These are phyloP conservation scores for Pholiota adiposa DNA, from an alignment of 1,284 basidiomycete genomes.

Conservation along the genomic window DNA sequence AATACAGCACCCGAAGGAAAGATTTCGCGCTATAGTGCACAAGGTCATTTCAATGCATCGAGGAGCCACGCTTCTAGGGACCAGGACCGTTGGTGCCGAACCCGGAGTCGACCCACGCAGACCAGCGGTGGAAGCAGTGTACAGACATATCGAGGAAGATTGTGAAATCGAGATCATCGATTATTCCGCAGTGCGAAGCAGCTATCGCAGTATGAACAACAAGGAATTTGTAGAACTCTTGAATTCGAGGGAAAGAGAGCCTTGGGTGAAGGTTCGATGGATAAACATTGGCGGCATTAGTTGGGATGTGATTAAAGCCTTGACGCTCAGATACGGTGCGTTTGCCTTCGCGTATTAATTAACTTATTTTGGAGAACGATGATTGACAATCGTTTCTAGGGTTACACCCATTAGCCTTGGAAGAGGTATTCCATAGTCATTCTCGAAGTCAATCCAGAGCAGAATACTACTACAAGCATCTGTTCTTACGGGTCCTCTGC, in stretches of 20 bases:
- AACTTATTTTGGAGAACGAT: background rate
- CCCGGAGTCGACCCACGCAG: constrained; percentile 67
- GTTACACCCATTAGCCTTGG: constrained; percentile 70
- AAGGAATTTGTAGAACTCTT: constrained; percentile 58
- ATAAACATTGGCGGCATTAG: constrained; percentile 73
- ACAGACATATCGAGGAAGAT: constrained; percentile 54
- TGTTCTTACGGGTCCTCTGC: constrained; percentile 72
- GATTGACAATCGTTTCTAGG: constrained; percentile 39
- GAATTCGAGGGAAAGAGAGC: constrained; percentile 37
- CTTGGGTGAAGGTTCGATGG: constrained; percentile 70
- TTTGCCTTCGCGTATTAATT: constrained; percentile 2
- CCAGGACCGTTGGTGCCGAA: constrained; percentile 55
- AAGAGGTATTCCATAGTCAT: constrained; percentile 64
- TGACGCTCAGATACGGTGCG: constrained; percentile 65
- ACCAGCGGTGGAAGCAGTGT: constrained; percentile 50
- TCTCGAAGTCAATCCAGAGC: constrained; percentile 65
- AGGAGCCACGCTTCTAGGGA: constrained; percentile 45
- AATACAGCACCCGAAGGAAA: constrained; percentile 43
- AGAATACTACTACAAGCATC: constrained; percentile 69
- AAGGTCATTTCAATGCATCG: constrained; percentile 61
- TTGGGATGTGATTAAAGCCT: constrained; percentile 71
- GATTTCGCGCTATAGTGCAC: constrained; percentile 53
- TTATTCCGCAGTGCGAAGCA: constrained; percentile 58
- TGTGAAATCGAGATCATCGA: constrained; percentile 67
- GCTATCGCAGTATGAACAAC: constrained; percentile 58